phyloP scores from a whole-genome alignment of 2,329 filamentous ascomycete species.

The Neofusicoccum parvum region DNA sequence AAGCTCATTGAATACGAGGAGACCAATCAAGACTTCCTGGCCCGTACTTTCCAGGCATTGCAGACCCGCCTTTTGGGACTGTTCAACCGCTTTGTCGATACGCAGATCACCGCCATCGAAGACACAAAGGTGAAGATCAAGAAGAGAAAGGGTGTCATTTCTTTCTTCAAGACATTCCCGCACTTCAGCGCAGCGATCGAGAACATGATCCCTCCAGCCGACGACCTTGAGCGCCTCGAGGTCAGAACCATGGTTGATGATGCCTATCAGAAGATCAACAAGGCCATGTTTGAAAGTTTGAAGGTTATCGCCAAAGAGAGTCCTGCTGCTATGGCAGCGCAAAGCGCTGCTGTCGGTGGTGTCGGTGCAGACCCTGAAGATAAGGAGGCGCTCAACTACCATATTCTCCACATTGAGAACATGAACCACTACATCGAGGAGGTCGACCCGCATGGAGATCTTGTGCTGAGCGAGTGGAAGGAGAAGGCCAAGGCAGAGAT shows the following conservation, averaged over 20 bases:
- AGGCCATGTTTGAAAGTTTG: slow-evolving; percentile 95
- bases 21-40: slow-evolving; percentile 90
- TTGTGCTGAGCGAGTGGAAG: slow-evolving; percentile 81
- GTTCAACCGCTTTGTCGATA: slow-evolving; percentile 88
- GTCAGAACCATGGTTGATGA: slow-evolving; percentile 79
- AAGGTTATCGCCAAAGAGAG: slow-evolving; percentile 86
- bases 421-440: slow-evolving; percentile 98
- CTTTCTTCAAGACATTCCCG: slow-evolving; percentile 92
- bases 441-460: slow-evolving; percentile 72
- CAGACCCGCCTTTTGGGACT: slow-evolving; percentile 72
- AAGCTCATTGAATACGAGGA: slow-evolving; percentile 79
- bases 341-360: slow-evolving; percentile 41
- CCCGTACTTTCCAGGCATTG: slow-evolving; percentile 76
- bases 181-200: slow-evolving; percentile 81
- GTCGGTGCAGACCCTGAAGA: slow-evolving; percentile 69
- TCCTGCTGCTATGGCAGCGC: slow-evolving; percentile 56
- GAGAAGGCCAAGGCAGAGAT: slow-evolving; percentile 77
- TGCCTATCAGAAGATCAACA: slow-evolving; percentile 85
- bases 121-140: slow-evolving; percentile 99
- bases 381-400: slow-evolving; percentile 95
- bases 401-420: slow-evolving; percentile 96
- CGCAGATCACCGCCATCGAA: slow-evolving; percentile 93
- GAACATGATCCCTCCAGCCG: slow-evolving; percentile 67
- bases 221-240: slow-evolving; percentile 54
- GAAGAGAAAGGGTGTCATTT: slow-evolving; percentile 95